Evolutionary conservation across 176 grass and related monocot genomes (phyloP), one percentile per base, ranked within the genome.

Genomic region (Puccinellia tenuiflora): DNA sequence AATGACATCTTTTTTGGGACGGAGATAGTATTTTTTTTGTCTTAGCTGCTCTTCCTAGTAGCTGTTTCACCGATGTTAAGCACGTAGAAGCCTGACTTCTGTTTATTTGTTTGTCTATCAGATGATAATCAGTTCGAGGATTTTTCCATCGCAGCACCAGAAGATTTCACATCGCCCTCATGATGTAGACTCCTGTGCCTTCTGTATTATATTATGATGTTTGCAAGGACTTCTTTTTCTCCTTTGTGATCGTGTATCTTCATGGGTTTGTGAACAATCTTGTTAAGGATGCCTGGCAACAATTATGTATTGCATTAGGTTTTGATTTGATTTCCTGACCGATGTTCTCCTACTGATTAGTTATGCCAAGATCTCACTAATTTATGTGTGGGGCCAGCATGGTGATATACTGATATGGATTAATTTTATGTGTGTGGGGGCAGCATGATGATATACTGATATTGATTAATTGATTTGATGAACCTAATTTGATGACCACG

Each of bases 41-140:
- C 15, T 9, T 42, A 11, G 16, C 38, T 76, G 22, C 43, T 65
- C 18, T 6, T 76, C 40, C 28, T 6, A 61, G 42, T 30, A 33
- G 48, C 14, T 33, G 34, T 24, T 69, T 6, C 39, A 34, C 12
- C 13, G 6, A 62, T 30, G 15, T 40, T 38, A 33, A 69, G 7
- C 45, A 11, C 2, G 10, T 4, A 60, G 20, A 59, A 15, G 43
- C 38, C 74, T 60, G 26, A 70, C 60, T 16, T 14, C 3, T 79
- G 7, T 42, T 63, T 81, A 7, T 54, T 18, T 82, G 74, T 84
- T 47, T 5, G 82, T 74, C 77, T 25, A 74, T 40, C 94, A 93
- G 90, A 93, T 43, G 88, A 85, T 76, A 90, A 85, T 17, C 73
- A 82, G 21, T 93, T 93, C 20, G 90, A 93, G 75, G 86, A 96